Base-by-base conservation (phyloP, 768 basidiomycete species). In the Suillus decipiens region DNA sequence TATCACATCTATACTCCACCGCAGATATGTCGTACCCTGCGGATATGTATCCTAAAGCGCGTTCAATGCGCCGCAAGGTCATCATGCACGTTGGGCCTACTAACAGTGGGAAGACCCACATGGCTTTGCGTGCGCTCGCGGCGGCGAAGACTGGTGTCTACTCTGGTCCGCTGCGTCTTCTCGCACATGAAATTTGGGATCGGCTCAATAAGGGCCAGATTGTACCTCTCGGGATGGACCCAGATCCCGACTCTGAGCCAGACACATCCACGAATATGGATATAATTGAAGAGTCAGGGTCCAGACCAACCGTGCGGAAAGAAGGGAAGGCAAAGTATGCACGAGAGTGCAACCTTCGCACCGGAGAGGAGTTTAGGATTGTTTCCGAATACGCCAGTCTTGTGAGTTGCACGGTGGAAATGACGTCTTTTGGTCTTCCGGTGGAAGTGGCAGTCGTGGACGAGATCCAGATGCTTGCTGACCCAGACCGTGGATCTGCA, bases 31-130 rank as follows among this genome's bases (percentile, higher is more conserved):
- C 75, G n/a, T 80, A 77, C 62, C 83, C 84, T 0, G 82, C 81
- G 0, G 86, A 88, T 63, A 71, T 76, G 12, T 87, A 72, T 68
- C 70, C 77, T 0, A 19, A 59, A 10, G 87, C 94, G 0, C 86
- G 96, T 11, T 69, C 73, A 12, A 77, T 88, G 66, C 82, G 80
- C 19, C 84, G 96, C 22, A 92, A 89, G 68, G 79, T 99, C 68
- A 89, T 96, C 73, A 89, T 99, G 81, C 96, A 99, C 69, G 94
- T 99, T 45, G 97, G 96, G 0, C 97, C 97, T 0, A 99, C 97
- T 28, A 99, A 99, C 75, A 93, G 92, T 65, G 97, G 96, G 36
- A 99, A 99, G 79, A 99, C 96, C 0, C 89, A 99, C 71, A 88
- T 91, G 70, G 97, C 96, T 0, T 79, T 99, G 10, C 88, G 93